Evolutionary conservation across 2,329 filamentous ascomycete genomes (phyloP), one percentile per base, ranked within the genome.

Genomic region (Chrysoporthe puriensis): DNA sequence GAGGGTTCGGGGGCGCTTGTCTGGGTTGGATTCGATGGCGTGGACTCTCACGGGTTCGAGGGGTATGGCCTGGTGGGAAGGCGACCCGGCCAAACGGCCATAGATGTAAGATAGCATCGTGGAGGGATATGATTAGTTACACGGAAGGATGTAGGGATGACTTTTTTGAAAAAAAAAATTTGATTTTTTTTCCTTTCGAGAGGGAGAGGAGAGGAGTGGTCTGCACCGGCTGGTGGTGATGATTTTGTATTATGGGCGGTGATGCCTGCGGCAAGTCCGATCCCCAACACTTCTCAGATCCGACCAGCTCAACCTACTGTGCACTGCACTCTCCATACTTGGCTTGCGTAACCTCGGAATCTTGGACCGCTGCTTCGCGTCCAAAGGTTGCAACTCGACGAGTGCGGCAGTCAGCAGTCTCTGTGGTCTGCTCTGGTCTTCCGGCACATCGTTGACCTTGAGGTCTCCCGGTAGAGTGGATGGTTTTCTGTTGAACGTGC

Each of bases 1-100:
- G 70, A 99, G 84, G 26, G 92, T 92, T 70, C 95, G 85, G 21
- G 91, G 89, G 66, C 91, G 85, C 77, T 93, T 95, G 76, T 96
- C 93, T 9, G 89, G 85, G 60, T 89, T 85, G 5, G 90, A 91
- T 80, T 98, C 95, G 73, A 97, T 86, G 77, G 91, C 87, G 79
- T 96, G 89, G 67, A 93, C 84, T 71, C 91, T 83, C 66, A 95
- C 90, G 0, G 91, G 83, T 9, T 91, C 84, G 7, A 97, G 76
- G 63, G 83, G 74, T 73, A 90, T 86, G 60, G 80, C 77, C 65
- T 76, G 75, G 65, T 75, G 16, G 14, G 66, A 61, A 16, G 52
- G 21, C 11, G 71, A 34, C 34, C 69, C 68, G 52, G 75, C 66
- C 57, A 78, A 71, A 50, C 76, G 73, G 69, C 73, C 73, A 62